phyloP scores from a whole-genome alignment of 352 stramenopile species.

The Phytophthora chlamydospora region DNA sequence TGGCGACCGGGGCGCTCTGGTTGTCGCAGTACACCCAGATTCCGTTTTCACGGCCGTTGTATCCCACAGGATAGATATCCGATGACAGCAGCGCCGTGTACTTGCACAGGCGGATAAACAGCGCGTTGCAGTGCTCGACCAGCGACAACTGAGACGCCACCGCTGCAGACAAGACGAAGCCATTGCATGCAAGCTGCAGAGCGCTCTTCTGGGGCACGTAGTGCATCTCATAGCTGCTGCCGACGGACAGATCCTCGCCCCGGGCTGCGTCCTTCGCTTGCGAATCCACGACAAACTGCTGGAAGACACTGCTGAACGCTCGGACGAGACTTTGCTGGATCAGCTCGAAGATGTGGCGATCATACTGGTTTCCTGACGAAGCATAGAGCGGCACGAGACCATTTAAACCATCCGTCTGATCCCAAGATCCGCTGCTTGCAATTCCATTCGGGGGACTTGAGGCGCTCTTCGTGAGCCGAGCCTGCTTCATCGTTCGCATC shows the following conservation, averaged over 20 bases:
- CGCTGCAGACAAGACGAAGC: slow-evolving; percentile 69
- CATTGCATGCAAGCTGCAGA: slow-evolving; percentile 79
- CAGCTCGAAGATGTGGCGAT: slow-evolving; percentile 75
- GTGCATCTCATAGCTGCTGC: slow-evolving; percentile 41
- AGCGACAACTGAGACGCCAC: slow-evolving; percentile 62
- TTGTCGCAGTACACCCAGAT: slow-evolving; percentile 70
- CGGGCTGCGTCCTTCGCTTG: slow-evolving; percentile 51
- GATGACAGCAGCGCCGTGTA: slow-evolving; percentile 70
- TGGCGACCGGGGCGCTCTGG: slow-evolving; percentile 69
- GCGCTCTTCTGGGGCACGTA: slow-evolving; percentile 79
- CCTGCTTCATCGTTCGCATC: slow-evolving; percentile 35
- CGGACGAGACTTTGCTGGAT: slow-evolving; percentile 55
- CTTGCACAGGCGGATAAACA: slow-evolving; percentile 69
- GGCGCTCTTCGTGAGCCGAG: slow-evolving; percentile 27
- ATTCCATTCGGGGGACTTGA: slow-evolving; percentile 24
- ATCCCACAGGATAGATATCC: slow-evolving; percentile 62
- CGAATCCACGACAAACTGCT: slow-evolving; percentile 67
- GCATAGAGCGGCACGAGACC: slow-evolving; percentile 18
- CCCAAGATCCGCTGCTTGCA: slow-evolving; percentile 16
- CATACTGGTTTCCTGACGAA: slow-evolving; percentile 55
- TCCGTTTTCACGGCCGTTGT: slow-evolving; percentile 64
- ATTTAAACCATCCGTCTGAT: slow-evolving; percentile 19
- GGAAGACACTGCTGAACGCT: slow-evolving; percentile 76
- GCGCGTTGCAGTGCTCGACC: slow-evolving; percentile 58
- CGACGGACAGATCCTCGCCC: slow-evolving; percentile 26